A percentile compares a stretch with the other conserved stretches of the same genome.
Conservation (phyloP, 1,284 basidiomycete species). For the Sphagnurus paluster region DNA sequence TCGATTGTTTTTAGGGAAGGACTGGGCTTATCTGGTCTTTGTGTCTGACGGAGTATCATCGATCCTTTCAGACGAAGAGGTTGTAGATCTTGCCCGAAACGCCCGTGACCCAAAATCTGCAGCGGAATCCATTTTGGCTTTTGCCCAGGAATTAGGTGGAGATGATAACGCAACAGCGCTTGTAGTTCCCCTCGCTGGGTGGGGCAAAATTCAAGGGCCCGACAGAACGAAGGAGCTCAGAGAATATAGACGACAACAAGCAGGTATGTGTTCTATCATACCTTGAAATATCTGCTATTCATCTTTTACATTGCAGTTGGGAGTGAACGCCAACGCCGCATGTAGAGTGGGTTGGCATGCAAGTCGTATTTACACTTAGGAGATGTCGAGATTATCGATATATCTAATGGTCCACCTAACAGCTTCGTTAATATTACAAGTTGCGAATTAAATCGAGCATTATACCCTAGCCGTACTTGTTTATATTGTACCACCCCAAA, state of each 20-base stretch:
- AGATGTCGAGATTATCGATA: no score
- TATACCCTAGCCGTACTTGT: neutral
- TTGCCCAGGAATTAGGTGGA: slow-evolving; percentile 88
- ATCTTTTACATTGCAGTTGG: slow-evolving; percentile 43
- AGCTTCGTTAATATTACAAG: no score
- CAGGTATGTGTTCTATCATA: slow-evolving; percentile 41
- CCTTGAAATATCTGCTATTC: neutral
- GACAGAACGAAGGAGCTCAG: slow-evolving; percentile 83
- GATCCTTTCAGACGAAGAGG: slow-evolving; percentile 90
- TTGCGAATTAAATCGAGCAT: neutral
- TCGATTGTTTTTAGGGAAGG: slow-evolving; percentile 47
- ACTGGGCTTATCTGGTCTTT: slow-evolving; percentile 80
- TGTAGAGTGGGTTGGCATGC: no score
- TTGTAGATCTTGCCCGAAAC: slow-evolving; percentile 85
- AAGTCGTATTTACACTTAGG: no score
- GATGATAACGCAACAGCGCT: slow-evolving; percentile 93
- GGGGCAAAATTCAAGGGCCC: slow-evolving; percentile 79
- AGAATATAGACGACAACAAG: slow-evolving; percentile 76
- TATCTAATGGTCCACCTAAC: no score
- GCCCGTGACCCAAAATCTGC: slow-evolving; percentile 76
- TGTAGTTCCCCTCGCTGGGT: slow-evolving; percentile 91
- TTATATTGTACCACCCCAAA: no score
- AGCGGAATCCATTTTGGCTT: slow-evolving; percentile 81
- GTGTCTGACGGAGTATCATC: slow-evolving; percentile 93
- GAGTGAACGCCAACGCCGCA: slow-evolving; percentile 68